Evolutionary conservation across 129 eudicot genomes (phyloP).

Genomic region (Flaveria linearis): DNA sequence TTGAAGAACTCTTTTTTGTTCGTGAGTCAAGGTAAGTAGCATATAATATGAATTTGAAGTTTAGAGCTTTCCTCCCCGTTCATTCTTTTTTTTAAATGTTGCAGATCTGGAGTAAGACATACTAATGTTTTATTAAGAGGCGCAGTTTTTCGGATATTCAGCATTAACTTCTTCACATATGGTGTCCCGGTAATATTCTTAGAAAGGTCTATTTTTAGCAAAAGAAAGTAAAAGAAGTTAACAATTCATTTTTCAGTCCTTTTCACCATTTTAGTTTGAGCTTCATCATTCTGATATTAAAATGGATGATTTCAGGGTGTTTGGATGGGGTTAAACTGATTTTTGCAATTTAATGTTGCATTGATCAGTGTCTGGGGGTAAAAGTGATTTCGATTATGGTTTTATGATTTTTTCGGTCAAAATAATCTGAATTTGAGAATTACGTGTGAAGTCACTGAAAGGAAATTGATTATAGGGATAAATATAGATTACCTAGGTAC

Average conservation of each 20-base stretch:
- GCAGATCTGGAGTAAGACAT: constrained; percentile 57
- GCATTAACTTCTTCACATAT: constrained; percentile 59
- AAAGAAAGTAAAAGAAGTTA: neutral
- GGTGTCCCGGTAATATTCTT: constrained; percentile 48
- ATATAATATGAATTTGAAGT: neutral
- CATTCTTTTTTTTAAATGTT: constrained; percentile 3
- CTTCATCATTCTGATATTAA: neutral
- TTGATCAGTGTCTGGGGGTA: neutral
- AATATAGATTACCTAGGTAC: neutral
- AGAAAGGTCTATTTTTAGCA: constrained; percentile 8
- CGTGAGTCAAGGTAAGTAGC: constrained; percentile 49
- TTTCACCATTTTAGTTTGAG: neutral
- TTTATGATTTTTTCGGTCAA: neutral
- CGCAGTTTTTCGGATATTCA: constrained; percentile 51
- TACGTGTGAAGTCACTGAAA: constrained; percentile 11
- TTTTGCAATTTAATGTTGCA: neutral
- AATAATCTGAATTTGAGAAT: neutral
- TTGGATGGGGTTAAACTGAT: constrained; percentile 5
- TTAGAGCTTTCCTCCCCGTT: neutral
- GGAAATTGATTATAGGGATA: constrained; percentile 9
- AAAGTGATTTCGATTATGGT: neutral
- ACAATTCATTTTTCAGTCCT: neutral
- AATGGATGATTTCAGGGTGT: neutral
- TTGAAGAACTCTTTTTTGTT: constrained; percentile 45
- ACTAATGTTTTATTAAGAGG: constrained; percentile 49